These are phyloP conservation scores for Calonectria leucothoes DNA, from an alignment of 2,329 filamentous ascomycete species.

Conservation along the genomic window DNA sequence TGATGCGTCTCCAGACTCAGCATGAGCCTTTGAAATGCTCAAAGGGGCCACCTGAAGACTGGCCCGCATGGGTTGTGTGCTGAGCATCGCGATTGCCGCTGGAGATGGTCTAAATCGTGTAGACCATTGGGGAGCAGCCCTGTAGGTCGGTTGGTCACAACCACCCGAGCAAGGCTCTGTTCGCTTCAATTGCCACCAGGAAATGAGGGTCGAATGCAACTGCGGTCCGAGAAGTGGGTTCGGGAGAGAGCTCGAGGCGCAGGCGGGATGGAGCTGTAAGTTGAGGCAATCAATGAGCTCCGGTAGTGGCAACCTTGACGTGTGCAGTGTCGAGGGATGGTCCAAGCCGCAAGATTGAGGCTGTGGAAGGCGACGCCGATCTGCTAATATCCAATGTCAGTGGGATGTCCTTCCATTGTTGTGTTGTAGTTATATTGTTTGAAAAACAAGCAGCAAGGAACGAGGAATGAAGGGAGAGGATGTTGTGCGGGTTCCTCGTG, in stretches of 20 bases:
- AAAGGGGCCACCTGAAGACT: slow-evolving; percentile 73
- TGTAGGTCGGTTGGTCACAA: slow-evolving; percentile 32
- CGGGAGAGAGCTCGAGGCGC: not conserved
- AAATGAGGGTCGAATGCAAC: not conserved
- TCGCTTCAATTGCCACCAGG: slow-evolving; percentile 14
- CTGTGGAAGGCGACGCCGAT: slow-evolving; percentile 28
- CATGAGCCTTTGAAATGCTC: slow-evolving; percentile 59
- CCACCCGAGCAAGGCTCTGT: slow-evolving; percentile 35
- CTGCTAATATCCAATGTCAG: slow-evolving; percentile 38
- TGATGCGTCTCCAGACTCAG: slow-evolving; percentile 45
- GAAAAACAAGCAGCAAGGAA: slow-evolving; percentile 33
- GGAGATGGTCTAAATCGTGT: slow-evolving; percentile 34
- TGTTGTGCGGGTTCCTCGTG: slow-evolving; percentile 27
- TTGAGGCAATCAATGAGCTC: not conserved
- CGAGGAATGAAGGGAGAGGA: slow-evolving; percentile 44
- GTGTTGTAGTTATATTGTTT: slow-evolving; percentile 29
- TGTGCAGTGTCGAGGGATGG: slow-evolving; percentile 5
- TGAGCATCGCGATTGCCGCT: slow-evolving; percentile 51
- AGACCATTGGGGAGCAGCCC: slow-evolving; percentile 44
- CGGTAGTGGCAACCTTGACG: not conserved
- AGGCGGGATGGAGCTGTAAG: not conserved
- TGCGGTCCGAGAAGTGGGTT: slow-evolving; percentile 38
- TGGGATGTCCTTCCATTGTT: slow-evolving; percentile 4
- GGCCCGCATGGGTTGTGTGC: slow-evolving; percentile 61
- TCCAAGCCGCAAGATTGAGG: slow-evolving; percentile 26